Conservation (phyloP, 768 basidiomycete genomes). For the Zangia roseola region DNA sequence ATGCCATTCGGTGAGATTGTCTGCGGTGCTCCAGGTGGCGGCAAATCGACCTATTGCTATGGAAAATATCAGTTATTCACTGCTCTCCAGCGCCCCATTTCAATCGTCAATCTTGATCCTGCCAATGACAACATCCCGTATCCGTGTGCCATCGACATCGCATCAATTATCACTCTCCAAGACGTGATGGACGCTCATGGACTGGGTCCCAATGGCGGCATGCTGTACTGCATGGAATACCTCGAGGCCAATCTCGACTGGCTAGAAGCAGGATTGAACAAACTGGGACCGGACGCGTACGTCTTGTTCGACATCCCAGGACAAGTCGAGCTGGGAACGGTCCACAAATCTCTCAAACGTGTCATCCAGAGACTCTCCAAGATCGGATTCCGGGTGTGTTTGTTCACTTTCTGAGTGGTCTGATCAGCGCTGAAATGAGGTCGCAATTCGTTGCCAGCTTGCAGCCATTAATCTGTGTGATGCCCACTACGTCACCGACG, state of each 20-base stretch:
- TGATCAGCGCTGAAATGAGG: not conserved
- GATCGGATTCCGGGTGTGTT: conserved; percentile 79
- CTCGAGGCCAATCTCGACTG: conserved; percentile 93
- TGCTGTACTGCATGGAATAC: conserved; percentile 97
- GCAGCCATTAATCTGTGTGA: conserved; percentile 95
- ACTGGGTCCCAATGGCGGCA: conserved; percentile 93
- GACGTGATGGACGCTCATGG: conserved; percentile 83
- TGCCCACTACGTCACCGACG: conserved; percentile 95
- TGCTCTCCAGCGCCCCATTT: conserved; percentile 81
- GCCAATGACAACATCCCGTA: conserved; percentile 90
- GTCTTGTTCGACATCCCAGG: conserved; percentile 95
- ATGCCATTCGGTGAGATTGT: conserved; percentile 92
- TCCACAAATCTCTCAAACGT: conserved; percentile 84
- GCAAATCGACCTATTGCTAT: conserved; percentile 86
- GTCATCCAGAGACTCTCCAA: conserved; percentile 73
- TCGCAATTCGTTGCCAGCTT: conserved; percentile 49
- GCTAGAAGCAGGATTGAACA: conserved; percentile 67
- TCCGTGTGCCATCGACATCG: conserved; percentile 85
- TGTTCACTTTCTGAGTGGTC: conserved; percentile 7
- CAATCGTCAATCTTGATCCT: conserved; percentile 94
- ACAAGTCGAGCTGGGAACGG: conserved; percentile 96
- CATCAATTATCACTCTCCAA: conserved; percentile 80
- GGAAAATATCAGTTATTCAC: conserved; percentile 88
- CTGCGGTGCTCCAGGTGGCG: conserved; percentile 82
- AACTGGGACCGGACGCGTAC: conserved; percentile 73